Evolutionary conservation across 2,329 filamentous ascomycete genomes (phyloP).

Genomic region (Monosporascus sp.): DNA sequence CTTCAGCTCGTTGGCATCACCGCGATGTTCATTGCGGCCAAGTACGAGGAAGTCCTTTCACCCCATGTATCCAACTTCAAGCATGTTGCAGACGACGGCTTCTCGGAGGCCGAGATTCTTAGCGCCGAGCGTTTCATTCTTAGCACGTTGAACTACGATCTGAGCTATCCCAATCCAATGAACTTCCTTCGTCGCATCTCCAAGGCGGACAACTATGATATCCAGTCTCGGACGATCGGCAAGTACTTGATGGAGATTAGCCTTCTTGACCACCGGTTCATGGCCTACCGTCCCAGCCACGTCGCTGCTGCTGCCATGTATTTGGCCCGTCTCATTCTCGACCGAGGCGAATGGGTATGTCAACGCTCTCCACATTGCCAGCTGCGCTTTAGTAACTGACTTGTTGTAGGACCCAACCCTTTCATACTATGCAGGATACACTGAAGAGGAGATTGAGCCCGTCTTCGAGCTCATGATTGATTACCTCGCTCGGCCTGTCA

Average conservation of each 20-base stretch:
- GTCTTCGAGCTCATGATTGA: slow-evolving; percentile 94
- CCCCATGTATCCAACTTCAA: slow-evolving; percentile 97
- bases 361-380: not conserved
- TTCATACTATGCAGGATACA: slow-evolving; percentile 87
- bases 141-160: slow-evolving; percentile 85
- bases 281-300: slow-evolving; percentile 82
- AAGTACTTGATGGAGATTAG: slow-evolving; percentile 99
- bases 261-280: slow-evolving; percentile 89
- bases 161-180: slow-evolving; percentile 99
- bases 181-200: slow-evolving; percentile 98
- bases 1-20: slow-evolving; percentile 96
- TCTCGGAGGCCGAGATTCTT: slow-evolving; percentile 89
- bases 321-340: slow-evolving; percentile 81
- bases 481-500: slow-evolving; percentile 84
- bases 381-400: slow-evolving; percentile 22
- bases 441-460: slow-evolving; percentile 85
- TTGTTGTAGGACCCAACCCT: slow-evolving; percentile 68
- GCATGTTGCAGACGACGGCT: slow-evolving; percentile 94
- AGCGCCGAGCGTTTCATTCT: slow-evolving; percentile 96
- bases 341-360: slow-evolving; percentile 85
- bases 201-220: slow-evolving; percentile 99
- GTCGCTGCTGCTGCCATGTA: slow-evolving; percentile 94
- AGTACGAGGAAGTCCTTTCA: slow-evolving; percentile 97
- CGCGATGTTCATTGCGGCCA: slow-evolving; percentile 98
- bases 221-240: slow-evolving; percentile 91